Evolutionary conservation across 2,329 filamentous ascomycete species (phyloP).

Genomic region (Didymella arachidicola): DNA sequence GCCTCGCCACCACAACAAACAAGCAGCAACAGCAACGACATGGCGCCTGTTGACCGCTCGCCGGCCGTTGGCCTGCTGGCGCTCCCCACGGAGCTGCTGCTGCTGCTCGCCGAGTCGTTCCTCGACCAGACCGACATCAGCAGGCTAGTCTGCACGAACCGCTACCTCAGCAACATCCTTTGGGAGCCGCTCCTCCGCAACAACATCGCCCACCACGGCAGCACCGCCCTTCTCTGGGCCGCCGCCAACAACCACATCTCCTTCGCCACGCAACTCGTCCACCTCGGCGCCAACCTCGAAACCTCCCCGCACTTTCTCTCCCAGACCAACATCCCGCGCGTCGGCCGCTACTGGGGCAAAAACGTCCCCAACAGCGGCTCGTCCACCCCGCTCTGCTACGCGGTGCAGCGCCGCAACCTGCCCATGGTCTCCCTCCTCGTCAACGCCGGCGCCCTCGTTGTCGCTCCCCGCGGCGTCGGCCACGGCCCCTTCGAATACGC

Average conservation of each 20-base stretch:
- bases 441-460: constrained; percentile 16
- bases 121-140: constrained; percentile 24
- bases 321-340: constrained; percentile 13
- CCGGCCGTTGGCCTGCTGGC: constrained; percentile 10
- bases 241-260: constrained; percentile 21
- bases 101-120: constrained; percentile 21
- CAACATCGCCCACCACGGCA: constrained; percentile 23
- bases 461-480: constrained; percentile 12
- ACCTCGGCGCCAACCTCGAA: constrained; percentile 20
- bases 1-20: constrained; percentile 8
- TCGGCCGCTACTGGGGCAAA: constrained; percentile 22
- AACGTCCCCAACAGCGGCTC: constrained; percentile 18
- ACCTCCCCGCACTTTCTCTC: constrained; percentile 19
- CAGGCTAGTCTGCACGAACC: constrained; percentile 20
- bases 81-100: constrained; percentile 19
- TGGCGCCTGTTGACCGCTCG: background rate
- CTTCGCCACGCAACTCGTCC: constrained; percentile 12
- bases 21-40: constrained; percentile 3
- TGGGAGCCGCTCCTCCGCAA: constrained; percentile 19
- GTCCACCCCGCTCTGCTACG: constrained; percentile 18
- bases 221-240: constrained; percentile 22
- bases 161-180: constrained; percentile 20
- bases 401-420: constrained; percentile 21
- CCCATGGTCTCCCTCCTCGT: constrained; percentile 21
- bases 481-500: constrained; percentile 18